These are phyloP conservation scores for Aspergillus carlsbadensis DNA, from an alignment of 495 filamentous ascomycete genomes.

Conservation along the genomic window DNA sequence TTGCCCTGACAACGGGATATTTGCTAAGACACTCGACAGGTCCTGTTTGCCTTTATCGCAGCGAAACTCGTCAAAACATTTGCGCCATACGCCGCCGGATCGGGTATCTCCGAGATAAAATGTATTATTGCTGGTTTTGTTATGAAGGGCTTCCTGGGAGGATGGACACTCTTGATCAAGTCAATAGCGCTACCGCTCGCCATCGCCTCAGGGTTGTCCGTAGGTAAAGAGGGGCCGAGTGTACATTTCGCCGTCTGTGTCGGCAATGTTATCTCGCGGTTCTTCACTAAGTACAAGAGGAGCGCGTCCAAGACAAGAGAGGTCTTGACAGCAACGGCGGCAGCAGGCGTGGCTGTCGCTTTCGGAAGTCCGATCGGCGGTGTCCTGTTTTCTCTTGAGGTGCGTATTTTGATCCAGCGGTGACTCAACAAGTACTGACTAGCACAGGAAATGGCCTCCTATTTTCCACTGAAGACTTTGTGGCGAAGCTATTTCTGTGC, in stretches of 20 bases:
- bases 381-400: slow-evolving; percentile 92
- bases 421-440: neutral
- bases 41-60: slow-evolving; percentile 76
- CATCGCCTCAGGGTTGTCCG: slow-evolving; percentile 91
- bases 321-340: slow-evolving; percentile 90
- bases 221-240: slow-evolving; percentile 96
- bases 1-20: neutral
- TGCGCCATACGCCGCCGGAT: slow-evolving; percentile 94
- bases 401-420: slow-evolving; percentile 22
- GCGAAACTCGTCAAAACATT: slow-evolving; percentile 88
- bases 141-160: slow-evolving; percentile 97
- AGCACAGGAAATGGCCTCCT: slow-evolving; percentile 85
- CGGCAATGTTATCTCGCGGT: slow-evolving; percentile 90
- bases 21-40: slow-evolving; percentile 44
- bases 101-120: slow-evolving; percentile 98
- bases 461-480: slow-evolving; percentile 96
- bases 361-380: slow-evolving; percentile 98
- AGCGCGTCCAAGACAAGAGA: slow-evolving; percentile 95
- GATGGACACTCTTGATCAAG: slow-evolving; percentile 92
- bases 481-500: slow-evolving; percentile 99
- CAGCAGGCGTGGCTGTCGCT: slow-evolving; percentile 92
- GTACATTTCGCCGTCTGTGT: slow-evolving; percentile 98
- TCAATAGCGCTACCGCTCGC: slow-evolving; percentile 87
- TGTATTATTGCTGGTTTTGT: slow-evolving; percentile 99
- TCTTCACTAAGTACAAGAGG: slow-evolving; percentile 89